Percentiles rank a stretch among this genome's conserved stretches.
Evolutionary conservation across 2,329 filamentous ascomycete species (phyloP).

Genomic region (Dactylellina cionopaga): DNA sequence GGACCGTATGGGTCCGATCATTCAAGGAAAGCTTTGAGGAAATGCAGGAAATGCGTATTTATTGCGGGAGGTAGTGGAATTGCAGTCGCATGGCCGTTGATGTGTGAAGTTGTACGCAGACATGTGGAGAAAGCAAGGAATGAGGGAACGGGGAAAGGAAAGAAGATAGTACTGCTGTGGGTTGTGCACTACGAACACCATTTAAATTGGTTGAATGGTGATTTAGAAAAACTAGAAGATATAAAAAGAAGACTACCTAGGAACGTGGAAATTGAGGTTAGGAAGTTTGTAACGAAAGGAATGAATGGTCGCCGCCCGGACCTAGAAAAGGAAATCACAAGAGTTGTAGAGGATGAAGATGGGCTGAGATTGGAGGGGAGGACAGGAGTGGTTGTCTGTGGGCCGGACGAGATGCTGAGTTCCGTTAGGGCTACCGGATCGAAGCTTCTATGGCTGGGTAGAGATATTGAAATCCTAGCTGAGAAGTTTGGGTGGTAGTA

Average conservation of each 20-base stretch:
- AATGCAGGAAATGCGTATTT: conserved; percentile 66
- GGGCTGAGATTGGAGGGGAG: conserved; percentile 58
- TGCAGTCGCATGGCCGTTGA: conserved; percentile 71
- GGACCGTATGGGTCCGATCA: conserved; percentile 72
- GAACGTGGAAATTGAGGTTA: conserved; percentile 65
- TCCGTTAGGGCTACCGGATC: conserved; percentile 70
- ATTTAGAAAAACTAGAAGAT: conserved; percentile 65
- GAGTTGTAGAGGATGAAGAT: conserved; percentile 26
- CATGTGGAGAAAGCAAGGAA: conserved; percentile 55
- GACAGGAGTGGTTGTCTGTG: conserved; percentile 69
- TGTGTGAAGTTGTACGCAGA: conserved; percentile 60
- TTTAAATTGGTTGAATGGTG: conserved; percentile 67
- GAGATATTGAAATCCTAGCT: conserved; percentile 66
- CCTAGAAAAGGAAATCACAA: conserved; percentile 62
- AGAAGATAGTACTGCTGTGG: conserved; percentile 68
- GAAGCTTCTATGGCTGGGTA: conserved; percentile 64
- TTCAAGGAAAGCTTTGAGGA: conserved; percentile 67
- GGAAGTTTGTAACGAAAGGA: conserved; percentile 68
- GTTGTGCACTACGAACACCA: conserved; percentile 68
- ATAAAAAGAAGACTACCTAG: not conserved
- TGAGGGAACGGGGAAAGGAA: conserved; percentile 52
- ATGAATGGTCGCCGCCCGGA: conserved; percentile 67
- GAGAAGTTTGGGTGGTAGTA: conserved; percentile 76
- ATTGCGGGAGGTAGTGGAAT: conserved; percentile 74
- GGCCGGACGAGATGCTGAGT: conserved; percentile 71